Conservation (phyloP, 192 early-diverging fungal species). For the Phlyctochytrium bullatum region DNA sequence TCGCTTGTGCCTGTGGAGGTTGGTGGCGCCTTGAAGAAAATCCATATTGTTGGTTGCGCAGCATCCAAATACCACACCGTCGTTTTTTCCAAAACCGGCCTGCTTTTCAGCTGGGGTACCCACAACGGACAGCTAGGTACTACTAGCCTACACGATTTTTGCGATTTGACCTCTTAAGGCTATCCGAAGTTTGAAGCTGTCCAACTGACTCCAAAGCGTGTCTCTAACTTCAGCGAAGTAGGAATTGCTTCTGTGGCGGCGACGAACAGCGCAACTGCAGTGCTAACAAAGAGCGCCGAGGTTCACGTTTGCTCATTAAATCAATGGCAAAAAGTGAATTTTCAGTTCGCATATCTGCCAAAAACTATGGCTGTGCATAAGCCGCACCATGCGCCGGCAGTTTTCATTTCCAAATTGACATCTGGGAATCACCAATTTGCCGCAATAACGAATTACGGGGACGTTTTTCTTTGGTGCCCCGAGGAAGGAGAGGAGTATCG, state of each 20-base stretch:
- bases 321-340: conserved; percentile 49
- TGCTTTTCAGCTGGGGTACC: conserved; percentile 66
- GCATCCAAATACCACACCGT: conserved; percentile 68
- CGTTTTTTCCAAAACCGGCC: conserved; percentile 53
- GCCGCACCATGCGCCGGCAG: conserved; percentile 2
- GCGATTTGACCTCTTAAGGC: no score
- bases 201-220: conserved; percentile 56
- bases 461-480: conserved; percentile 60
- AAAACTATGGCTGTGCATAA: conserved; percentile 3
- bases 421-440: conserved; percentile 45
- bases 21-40: conserved; percentile 48
- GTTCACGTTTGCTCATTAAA: conserved; percentile 58
- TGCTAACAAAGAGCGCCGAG: conserved; percentile 54
- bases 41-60: conserved; percentile 54
- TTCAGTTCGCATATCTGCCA: conserved; percentile 26
- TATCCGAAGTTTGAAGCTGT: no score
- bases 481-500: conserved; percentile 26
- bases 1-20: conserved; percentile 54
- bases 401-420: conserved; percentile 26
- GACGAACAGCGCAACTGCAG: conserved; percentile 66
- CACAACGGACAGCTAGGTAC: conserved; percentile 73
- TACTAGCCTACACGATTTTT: no score
- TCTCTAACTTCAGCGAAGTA: conserved; percentile 54
- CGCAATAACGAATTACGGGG: conserved; percentile 39
- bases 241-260: conserved; percentile 55